These are phyloP conservation scores for Abelmoschus esculentus DNA, from an alignment of 345 rosid genomes.

Conservation along the genomic window DNA sequence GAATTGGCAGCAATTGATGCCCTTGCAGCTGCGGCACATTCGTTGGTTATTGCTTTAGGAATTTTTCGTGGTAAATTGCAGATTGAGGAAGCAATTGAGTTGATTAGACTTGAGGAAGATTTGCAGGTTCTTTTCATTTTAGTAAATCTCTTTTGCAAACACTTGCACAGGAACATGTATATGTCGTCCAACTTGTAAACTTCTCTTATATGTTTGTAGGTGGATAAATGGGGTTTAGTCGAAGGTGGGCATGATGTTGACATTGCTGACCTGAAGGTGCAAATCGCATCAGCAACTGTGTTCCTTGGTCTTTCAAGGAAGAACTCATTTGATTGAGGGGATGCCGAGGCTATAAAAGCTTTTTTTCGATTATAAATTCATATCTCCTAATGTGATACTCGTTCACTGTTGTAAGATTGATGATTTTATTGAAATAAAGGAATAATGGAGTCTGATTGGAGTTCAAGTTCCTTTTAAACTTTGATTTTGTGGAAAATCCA, in stretches of 20 bases:
- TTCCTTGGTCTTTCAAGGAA: constrained; percentile 76
- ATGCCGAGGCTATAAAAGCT: neutral
- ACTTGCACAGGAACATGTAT: neutral
- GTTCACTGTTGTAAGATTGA: constrained; percentile 4
- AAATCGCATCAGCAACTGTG: constrained; percentile 73
- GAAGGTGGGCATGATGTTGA: constrained; percentile 91
- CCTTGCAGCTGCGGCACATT: constrained; percentile 77
- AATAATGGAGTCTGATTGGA: neutral
- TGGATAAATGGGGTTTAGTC: constrained; percentile 89
- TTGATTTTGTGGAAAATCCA: neutral
- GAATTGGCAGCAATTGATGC: constrained; percentile 91
- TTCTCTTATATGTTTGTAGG: constrained; percentile 33
- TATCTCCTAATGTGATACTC: neutral
- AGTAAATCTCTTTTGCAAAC: neutral
- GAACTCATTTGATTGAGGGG: constrained; percentile 4
- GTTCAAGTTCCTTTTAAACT: neutral
- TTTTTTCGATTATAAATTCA: neutral
- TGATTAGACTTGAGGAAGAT: constrained; percentile 94
- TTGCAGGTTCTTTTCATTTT: constrained; percentile 52
- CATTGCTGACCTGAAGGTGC: constrained; percentile 89
- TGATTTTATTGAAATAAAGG: constrained; percentile 17
- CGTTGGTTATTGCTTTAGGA: constrained; percentile 61
- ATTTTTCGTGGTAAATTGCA: constrained; percentile 61
- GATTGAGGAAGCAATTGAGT: constrained; percentile 79
- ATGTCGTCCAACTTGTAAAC: neutral